These are phyloP conservation scores for Metschnikowia vanudenii DNA, from an alignment of 805 yeast genomes.

Conservation along the genomic window DNA sequence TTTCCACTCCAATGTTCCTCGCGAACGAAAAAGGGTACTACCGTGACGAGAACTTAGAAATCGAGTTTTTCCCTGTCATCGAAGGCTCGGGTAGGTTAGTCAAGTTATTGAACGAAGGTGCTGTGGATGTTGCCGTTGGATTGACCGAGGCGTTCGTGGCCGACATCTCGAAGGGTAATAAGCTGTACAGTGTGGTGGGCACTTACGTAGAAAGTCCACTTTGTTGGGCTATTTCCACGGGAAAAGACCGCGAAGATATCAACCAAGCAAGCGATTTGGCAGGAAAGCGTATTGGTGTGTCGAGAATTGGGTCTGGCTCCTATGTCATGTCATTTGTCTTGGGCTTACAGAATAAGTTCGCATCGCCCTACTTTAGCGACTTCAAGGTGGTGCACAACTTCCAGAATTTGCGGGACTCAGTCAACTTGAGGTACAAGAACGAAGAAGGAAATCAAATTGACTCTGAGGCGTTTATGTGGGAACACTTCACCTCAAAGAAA, in stretches of 20 bases:
- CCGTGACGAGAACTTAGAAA: conserved; percentile 45
- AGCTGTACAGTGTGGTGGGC: conserved; percentile 64
- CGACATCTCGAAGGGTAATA: conserved; percentile 71
- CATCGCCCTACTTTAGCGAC: conserved; percentile 46
- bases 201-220: conserved; percentile 85
- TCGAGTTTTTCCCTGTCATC: conserved; percentile 67
- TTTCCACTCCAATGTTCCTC: conserved; percentile 79
- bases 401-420: conserved; percentile 75
- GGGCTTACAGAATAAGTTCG: conserved; percentile 59
- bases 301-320: conserved; percentile 88
- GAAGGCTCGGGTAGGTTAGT: conserved; percentile 90
- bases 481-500: conserved; percentile 81
- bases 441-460: conserved; percentile 32
- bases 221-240: conserved; percentile 89
- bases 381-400: conserved; percentile 66
- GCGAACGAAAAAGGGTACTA: conserved; percentile 63
- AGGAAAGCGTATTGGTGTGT: conserved; percentile 69
- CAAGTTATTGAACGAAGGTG: conserved; percentile 59
- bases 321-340: conserved; percentile 88
- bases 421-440: conserved; percentile 48
- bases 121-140: conserved; percentile 81
- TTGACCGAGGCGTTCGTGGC: conserved; percentile 89
- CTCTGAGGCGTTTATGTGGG: conserved; percentile 95
- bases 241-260: conserved; percentile 56
- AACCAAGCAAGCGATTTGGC: conserved; percentile 51